phyloP scores from a whole-genome alignment of 106 monocot genomes.

The Platanthera zijinensis region DNA sequence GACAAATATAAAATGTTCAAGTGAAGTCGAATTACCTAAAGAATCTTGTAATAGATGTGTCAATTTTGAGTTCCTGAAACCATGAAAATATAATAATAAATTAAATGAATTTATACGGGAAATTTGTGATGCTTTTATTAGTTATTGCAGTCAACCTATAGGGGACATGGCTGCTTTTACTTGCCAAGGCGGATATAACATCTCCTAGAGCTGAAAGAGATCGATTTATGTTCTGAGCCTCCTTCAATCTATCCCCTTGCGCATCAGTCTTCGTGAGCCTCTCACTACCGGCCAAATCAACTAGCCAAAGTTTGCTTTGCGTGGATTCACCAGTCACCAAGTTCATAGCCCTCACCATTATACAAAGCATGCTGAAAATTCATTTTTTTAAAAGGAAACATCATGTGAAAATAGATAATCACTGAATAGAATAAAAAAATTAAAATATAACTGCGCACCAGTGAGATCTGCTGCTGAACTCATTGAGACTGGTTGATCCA shows the following conservation, averaged over 20 bases:
- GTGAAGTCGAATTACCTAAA: conserved; percentile 33
- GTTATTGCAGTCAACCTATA: conserved; percentile 35
- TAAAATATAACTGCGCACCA: conserved; percentile 29
- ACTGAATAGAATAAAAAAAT: not conserved
- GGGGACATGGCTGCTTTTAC: conserved; percentile 52
- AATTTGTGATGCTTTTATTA: not conserved
- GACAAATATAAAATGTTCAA: not conserved
- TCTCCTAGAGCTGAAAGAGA: conserved; percentile 79
- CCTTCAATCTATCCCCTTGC: conserved; percentile 75
- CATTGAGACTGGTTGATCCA: conserved; percentile 85
- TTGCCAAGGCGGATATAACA: conserved; percentile 81
- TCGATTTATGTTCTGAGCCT: conserved; percentile 72
- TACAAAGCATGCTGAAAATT: conserved; percentile 56
- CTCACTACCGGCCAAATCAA: conserved; percentile 89
- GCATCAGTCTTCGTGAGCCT: conserved; percentile 78
- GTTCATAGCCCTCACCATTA: conserved; percentile 69
- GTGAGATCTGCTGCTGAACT: conserved; percentile 90
- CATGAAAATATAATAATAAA: not conserved
- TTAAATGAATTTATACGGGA: not conserved
- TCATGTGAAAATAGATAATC: not conserved
- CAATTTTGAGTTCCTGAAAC: conserved; percentile 74
- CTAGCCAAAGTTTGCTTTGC: conserved; percentile 83
- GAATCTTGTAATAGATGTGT: conserved; percentile 88
- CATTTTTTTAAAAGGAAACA: conserved; percentile 5
- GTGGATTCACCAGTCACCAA: conserved; percentile 66